Conservation (phyloP, 768 basidiomycete species). For the Termitomyces sp. region DNA sequence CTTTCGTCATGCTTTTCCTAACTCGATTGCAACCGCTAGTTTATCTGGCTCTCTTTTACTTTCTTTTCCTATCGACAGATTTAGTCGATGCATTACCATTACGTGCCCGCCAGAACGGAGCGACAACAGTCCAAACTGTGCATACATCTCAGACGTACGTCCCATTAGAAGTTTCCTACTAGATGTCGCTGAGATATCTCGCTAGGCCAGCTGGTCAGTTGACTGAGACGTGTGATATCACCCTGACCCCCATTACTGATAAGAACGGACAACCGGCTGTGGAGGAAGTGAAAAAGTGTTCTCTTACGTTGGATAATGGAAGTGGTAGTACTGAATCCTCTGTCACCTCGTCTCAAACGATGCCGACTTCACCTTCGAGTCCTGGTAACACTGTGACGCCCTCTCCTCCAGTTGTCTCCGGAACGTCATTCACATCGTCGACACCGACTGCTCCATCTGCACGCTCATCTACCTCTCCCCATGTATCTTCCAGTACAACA, state of each 20-base stretch:
- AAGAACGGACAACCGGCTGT: conserved; percentile 46
- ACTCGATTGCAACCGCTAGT: conserved; percentile 25
- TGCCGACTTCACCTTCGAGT: conserved; percentile 21
- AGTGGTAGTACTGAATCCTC: conserved; percentile 6
- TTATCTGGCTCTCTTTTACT: conserved; percentile 37
- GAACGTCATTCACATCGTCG: conserved; percentile 7
- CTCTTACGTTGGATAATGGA: conserved; percentile 28
- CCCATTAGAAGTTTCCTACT: background rate
- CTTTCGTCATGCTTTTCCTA: conserved; percentile 36
- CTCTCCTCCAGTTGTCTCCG: conserved; percentile 11
- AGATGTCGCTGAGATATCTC: conserved; percentile 9
- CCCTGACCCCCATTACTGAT: conserved; percentile 52
- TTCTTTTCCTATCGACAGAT: conserved; percentile 30
- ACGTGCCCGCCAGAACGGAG: conserved; percentile 26
- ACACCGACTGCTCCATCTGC: conserved; percentile 11
- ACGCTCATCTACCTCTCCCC: background rate
- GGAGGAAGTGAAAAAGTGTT: conserved; percentile 52
- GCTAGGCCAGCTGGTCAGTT: conserved; percentile 46
- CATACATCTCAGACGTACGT: conserved; percentile 46
- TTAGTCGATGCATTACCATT: conserved; percentile 36
- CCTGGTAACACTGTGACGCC: conserved; percentile 6
- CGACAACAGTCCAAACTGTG: conserved; percentile 40
- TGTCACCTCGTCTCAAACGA: conserved; percentile 12
- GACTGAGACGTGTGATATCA: conserved; percentile 56
- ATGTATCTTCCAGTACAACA: background rate